Evolutionary conservation across 176 grass and related monocot genomes (phyloP).

Genomic region (Poa annua): DNA sequence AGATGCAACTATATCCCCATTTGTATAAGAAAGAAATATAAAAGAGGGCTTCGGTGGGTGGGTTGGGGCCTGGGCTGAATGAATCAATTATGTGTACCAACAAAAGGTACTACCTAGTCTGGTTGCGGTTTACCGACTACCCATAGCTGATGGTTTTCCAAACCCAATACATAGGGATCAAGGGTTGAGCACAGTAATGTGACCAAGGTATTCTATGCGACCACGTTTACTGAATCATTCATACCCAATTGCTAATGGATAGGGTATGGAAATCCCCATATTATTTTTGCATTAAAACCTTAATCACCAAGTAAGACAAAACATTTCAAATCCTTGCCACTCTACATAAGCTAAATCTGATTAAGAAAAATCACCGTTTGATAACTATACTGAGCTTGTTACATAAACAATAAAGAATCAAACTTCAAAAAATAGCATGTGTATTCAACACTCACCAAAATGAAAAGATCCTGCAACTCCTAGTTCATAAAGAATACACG

Average conservation of each 20-base stretch:
- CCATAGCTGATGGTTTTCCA: constrained; percentile 1
- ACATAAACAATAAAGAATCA: not conserved
- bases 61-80: not conserved
- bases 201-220: not conserved
- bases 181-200: constrained; percentile 15
- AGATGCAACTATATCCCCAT: not conserved
- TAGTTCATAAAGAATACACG: not conserved
- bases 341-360: not conserved
- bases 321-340: not conserved
- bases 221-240: constrained; percentile 18
- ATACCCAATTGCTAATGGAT: not conserved
- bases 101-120: not conserved
- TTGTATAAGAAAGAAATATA: not conserved
- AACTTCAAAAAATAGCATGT: not conserved
- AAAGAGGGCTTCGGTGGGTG: not conserved
- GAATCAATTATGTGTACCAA: not conserved
- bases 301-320: constrained; percentile 7
- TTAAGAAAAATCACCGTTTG: not conserved
- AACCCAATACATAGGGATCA: not conserved
- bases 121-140: not conserved
- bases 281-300: not conserved
- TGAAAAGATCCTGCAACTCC: not conserved
- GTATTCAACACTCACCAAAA: constrained; percentile 15
- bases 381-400: no score
- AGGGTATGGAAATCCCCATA: not conserved